Evolutionary conservation across 345 rosid species (phyloP).

Genomic region (Euphorbia pulcherrima): DNA sequence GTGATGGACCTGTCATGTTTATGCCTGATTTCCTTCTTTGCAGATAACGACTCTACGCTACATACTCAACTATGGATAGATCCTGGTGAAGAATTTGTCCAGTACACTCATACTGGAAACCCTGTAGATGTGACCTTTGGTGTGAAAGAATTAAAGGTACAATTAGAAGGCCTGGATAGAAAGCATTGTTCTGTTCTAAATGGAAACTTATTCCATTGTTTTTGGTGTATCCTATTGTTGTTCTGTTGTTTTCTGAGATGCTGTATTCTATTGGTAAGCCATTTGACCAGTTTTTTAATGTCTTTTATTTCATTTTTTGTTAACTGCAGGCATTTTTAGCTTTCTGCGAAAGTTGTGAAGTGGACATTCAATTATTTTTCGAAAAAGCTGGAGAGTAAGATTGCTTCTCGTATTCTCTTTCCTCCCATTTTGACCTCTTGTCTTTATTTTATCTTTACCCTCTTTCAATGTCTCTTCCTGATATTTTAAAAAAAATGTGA

Average conservation of each 20-base stretch:
- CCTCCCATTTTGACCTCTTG: background rate
- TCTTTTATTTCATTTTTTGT: background rate
- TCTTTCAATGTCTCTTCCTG: slow-evolving; percentile 9
- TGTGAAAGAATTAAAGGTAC: slow-evolving; percentile 79
- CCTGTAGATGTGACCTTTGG: slow-evolving; percentile 91
- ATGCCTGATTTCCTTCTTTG: slow-evolving; percentile 22
- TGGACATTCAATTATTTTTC: slow-evolving; percentile 70
- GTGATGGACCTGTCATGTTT: slow-evolving; percentile 13
- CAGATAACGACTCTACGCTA: slow-evolving; percentile 72
- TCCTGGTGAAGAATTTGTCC: slow-evolving; percentile 87
- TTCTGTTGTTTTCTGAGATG: background rate
- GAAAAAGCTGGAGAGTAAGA: slow-evolving; percentile 96
- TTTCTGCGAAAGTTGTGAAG: slow-evolving; percentile 87
- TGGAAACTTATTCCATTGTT: background rate
- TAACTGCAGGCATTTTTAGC: slow-evolving; percentile 76
- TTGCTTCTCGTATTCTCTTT: slow-evolving; percentile 2
- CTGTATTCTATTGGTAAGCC: slow-evolving; percentile 1
- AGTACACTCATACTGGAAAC: slow-evolving; percentile 69
- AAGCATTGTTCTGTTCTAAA: background rate
- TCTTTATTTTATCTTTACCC: background rate
- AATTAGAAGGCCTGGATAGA: slow-evolving; percentile 14
- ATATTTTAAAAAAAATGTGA: background rate
- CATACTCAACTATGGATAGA: slow-evolving; percentile 97
- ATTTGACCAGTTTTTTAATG: background rate
- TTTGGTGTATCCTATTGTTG: slow-evolving; percentile 2